phyloP scores from a whole-genome alignment of 768 basidiomycete genomes.

The Leccinellum luteum region DNA sequence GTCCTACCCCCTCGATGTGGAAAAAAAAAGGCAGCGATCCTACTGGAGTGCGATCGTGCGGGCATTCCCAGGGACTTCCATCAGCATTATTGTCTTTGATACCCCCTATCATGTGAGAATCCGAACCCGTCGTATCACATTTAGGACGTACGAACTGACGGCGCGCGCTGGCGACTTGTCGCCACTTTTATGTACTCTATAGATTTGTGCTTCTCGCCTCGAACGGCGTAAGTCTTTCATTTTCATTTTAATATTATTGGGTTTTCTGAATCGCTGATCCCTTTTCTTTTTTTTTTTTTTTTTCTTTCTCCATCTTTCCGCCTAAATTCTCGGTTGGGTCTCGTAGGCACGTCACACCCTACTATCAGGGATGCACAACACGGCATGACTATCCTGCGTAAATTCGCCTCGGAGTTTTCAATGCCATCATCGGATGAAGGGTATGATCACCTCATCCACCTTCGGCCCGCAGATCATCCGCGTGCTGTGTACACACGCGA shows the following conservation, averaged over 20 bases:
- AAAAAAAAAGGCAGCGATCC: constrained; percentile 53
- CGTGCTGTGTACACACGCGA: constrained; percentile 47
- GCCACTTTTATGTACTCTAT: constrained; percentile 3
- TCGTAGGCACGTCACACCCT: constrained; percentile 66
- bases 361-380: constrained; percentile 65
- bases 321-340: not conserved
- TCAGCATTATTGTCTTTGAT: constrained; percentile 78
- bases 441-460: constrained; percentile 53
- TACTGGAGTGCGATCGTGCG: constrained; percentile 75
- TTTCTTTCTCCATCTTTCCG: not conserved
- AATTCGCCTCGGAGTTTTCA: constrained; percentile 61
- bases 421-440: constrained; percentile 59
- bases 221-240: constrained; percentile 47
- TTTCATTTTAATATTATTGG: not conserved
- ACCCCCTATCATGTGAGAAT: constrained; percentile 67
- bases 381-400: constrained; percentile 58
- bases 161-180: constrained; percentile 14
- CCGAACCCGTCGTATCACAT: not conserved
- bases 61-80: constrained; percentile 56
- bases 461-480: constrained; percentile 37
- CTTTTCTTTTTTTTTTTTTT: not conserved
- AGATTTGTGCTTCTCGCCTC: constrained; percentile 61
- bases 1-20: not conserved
- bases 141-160: constrained; percentile 5
- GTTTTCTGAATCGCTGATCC: not conserved